Conservation (phyloP, 805 yeast species). For the Jamesozyma gamospora region DNA sequence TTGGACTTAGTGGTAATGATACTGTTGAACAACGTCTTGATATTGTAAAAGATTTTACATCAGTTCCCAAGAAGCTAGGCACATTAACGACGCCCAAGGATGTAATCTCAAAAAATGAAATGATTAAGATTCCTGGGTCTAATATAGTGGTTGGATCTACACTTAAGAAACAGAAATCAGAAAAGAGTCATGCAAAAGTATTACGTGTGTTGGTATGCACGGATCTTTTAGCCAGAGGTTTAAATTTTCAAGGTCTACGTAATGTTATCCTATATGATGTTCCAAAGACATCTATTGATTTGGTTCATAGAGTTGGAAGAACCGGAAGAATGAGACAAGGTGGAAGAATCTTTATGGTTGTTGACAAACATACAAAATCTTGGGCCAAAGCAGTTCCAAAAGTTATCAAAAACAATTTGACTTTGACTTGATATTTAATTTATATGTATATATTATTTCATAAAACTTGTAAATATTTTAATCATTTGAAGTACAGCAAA, state of each 20-base stretch:
- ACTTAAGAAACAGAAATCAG: no score
- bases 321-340: conserved; percentile 86
- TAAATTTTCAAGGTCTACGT: conserved; percentile 72
- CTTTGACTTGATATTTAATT: conserved; percentile 20
- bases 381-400: conserved; percentile 78
- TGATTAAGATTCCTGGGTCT: conserved; percentile 26
- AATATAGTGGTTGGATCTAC: conserved; percentile 19
- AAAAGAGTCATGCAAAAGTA: conserved; percentile 9
- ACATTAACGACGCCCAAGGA: conserved; percentile 1
- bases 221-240: conserved; percentile 81
- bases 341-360: conserved; percentile 79
- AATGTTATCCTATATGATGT: conserved; percentile 79
- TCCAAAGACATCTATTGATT: conserved; percentile 75
- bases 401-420: conserved; percentile 44
- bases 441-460: not conserved
- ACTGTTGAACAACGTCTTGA: conserved; percentile 47
- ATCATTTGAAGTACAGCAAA: not conserved
- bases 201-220: conserved; percentile 76
- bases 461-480: conserved; percentile 1
- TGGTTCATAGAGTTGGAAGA: conserved; percentile 87
- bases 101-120: not conserved
- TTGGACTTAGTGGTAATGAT: conserved; percentile 60
- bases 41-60: conserved; percentile 53
- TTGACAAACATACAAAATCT: conserved; percentile 54
- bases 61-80: conserved; percentile 42